phyloP scores from a whole-genome alignment of 1,139 yeast species.

The Geotrichum siamense region DNA sequence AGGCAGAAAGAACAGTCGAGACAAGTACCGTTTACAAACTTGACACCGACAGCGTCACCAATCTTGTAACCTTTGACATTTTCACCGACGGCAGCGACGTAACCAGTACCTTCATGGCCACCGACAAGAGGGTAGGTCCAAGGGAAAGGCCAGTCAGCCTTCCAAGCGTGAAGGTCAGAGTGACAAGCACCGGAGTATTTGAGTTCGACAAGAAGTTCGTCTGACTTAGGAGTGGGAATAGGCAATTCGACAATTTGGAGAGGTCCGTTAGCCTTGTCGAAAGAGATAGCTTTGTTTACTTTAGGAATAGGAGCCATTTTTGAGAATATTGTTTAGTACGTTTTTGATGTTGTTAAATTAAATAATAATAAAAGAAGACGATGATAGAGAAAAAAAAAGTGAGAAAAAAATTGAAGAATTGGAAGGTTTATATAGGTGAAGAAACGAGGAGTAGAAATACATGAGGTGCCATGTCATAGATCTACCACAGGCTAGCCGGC shows the following conservation, averaged over 20 bases:
- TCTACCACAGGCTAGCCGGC: too few species aligned
- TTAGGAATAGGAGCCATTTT: conserved; percentile 23
- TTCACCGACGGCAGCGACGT: conserved; percentile 25
- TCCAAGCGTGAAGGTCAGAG: conserved; percentile 31
- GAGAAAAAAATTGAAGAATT: too few species aligned
- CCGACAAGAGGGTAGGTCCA: conserved; percentile 19
- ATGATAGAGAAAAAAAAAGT: not conserved
- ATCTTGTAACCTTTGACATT: conserved; percentile 21
- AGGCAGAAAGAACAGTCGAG: conserved; percentile 23
- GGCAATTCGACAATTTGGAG: conserved; percentile 25
- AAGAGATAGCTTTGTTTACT: conserved; percentile 27
- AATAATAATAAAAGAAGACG: not conserved
- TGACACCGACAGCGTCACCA: conserved; percentile 26
- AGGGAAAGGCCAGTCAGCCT: conserved; percentile 19
- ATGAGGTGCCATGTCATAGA: too few species aligned
- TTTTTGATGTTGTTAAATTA: not conserved
- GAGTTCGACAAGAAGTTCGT: conserved; percentile 29
- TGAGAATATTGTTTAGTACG: not conserved
- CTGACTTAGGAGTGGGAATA: conserved; percentile 27
- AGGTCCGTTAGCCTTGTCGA: conserved; percentile 17
- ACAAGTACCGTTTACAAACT: conserved; percentile 24
- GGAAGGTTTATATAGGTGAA: too few species aligned
- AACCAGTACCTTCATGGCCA: conserved; percentile 30
- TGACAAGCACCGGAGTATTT: conserved; percentile 37
- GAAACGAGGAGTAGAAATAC: too few species aligned